These are phyloP conservation scores for Quercus mongolica DNA, from an alignment of 306 rosid species.

Conservation along the genomic window DNA sequence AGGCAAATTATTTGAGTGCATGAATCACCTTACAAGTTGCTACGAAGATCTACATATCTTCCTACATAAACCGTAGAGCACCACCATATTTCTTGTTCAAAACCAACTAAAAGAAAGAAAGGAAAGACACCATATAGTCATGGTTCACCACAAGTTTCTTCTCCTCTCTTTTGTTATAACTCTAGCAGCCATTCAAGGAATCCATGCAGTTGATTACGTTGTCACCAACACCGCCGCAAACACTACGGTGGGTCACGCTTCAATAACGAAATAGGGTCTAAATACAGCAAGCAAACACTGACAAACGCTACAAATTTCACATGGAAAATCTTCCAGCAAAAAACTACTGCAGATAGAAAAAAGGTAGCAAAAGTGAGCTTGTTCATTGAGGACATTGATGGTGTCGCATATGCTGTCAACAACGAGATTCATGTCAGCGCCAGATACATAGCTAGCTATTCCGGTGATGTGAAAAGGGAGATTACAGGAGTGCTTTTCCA, in stretches of 20 bases:
- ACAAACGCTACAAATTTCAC: conserved; percentile 27
- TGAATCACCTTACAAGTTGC: background rate
- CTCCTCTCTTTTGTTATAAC: conserved; percentile 16
- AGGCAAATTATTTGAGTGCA: no score
- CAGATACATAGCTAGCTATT: conserved; percentile 4
- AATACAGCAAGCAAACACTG: conserved; percentile 24
- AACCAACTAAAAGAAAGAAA: background rate
- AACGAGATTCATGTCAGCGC: conserved; percentile 31
- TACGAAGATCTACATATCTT: background rate
- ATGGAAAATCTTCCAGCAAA: conserved; percentile 22
- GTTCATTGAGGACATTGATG: conserved; percentile 27
- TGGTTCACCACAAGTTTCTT: conserved; percentile 15
- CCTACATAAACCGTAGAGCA: background rate
- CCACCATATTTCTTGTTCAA: background rate
- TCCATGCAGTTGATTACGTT: conserved; percentile 14
- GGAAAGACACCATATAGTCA: background rate
- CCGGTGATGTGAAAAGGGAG: conserved; percentile 26
- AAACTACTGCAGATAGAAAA: conserved; percentile 7
- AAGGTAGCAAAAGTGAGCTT: conserved; percentile 18
- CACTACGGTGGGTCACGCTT: conserved; percentile 21
- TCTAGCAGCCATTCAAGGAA: conserved; percentile 7
- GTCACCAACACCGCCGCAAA: conserved; percentile 25
- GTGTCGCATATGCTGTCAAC: conserved; percentile 19
- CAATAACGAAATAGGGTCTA: conserved; percentile 22
- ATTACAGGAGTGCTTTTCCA: conserved; percentile 36